A percentile compares a stretch with the other conserved stretches of the same genome.
These are phyloP conservation scores for Diaporthe sp. DNA, from an alignment of 2,329 filamentous ascomycete genomes.

Conservation along the genomic window DNA sequence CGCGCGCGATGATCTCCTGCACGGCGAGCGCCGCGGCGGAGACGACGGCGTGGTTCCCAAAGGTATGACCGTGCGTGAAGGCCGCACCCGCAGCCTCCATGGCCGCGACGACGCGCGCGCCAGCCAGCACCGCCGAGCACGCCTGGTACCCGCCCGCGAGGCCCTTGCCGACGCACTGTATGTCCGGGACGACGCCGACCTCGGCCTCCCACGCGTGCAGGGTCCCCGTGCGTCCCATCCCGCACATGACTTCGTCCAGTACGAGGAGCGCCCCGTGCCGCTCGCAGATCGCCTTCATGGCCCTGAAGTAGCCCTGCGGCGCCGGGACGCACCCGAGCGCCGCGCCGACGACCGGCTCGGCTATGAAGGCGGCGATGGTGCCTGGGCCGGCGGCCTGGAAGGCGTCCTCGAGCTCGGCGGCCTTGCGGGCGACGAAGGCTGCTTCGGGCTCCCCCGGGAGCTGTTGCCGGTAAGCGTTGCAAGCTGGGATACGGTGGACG, in stretches of 20 bases:
- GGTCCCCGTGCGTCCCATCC: conserved; percentile 69
- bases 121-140: conserved; percentile 71
- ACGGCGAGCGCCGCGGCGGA: conserved; percentile 74
- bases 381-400: conserved; percentile 72
- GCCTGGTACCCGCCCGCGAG: conserved; percentile 74
- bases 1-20: conserved; percentile 68
- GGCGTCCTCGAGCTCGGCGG: conserved; percentile 71
- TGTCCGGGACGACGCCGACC: conserved; percentile 67
- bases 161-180: conserved; percentile 76
- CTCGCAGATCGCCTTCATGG: conserved; percentile 76
- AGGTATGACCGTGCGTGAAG: conserved; percentile 69
- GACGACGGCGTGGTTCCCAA: conserved; percentile 70
- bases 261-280: conserved; percentile 81
- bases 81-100: conserved; percentile 49
- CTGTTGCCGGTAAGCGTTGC: conserved; percentile 72
- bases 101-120: conserved; percentile 61
- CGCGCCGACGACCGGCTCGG: conserved; percentile 77
- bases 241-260: conserved; percentile 83
- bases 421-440: conserved; percentile 69
- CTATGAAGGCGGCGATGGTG: conserved; percentile 75
- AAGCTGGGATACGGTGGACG: conserved; percentile 70
- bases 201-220: conserved; percentile 74
- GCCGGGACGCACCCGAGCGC: conserved; percentile 78
- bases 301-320: conserved; percentile 76
- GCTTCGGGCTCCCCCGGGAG: conserved; percentile 61